phyloP scores from a whole-genome alignment of 1,284 basidiomycete species.

The Naganishia sp. region DNA sequence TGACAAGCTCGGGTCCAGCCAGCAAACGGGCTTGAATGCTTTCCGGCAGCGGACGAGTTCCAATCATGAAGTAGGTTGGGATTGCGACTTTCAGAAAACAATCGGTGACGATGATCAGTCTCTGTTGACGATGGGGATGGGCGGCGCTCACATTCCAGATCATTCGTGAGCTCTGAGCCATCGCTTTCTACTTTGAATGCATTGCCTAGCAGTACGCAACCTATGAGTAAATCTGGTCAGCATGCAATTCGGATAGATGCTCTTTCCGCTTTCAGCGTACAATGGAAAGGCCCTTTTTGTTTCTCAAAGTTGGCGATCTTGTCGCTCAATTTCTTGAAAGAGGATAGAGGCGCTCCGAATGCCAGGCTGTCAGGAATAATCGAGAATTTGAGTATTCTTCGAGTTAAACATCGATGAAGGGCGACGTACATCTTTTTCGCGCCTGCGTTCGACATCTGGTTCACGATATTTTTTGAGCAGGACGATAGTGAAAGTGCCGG shows the following conservation, averaged over 20 bases:
- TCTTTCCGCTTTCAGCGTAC: conserved; percentile 8
- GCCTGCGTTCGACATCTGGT: not conserved
- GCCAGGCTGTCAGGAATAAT: conserved; percentile 63
- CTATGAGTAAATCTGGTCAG: conserved; percentile 2
- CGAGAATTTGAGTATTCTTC: not conserved
- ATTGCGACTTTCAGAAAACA: conserved; percentile 68
- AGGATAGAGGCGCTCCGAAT: conserved; percentile 80
- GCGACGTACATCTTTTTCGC: conserved; percentile 18
- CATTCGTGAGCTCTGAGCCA: conserved; percentile 55
- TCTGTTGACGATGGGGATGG: conserved; percentile 19
- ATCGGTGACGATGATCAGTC: conserved; percentile 65
- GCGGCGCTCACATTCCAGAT: conserved; percentile 54
- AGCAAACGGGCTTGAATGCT: conserved; percentile 71
- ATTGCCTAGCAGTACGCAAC: conserved; percentile 83
- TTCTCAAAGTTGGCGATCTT: conserved; percentile 84
- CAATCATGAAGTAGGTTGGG: conserved; percentile 90
- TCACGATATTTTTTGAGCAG: not conserved
- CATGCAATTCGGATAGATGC: too few relatives aligned
- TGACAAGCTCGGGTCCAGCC: conserved; percentile 72
- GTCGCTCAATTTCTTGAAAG: conserved; percentile 69
- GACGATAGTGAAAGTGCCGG: too few relatives aligned
- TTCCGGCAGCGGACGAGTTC: conserved; percentile 69
- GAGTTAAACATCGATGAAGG: too few relatives aligned
- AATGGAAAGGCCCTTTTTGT: conserved; percentile 93
- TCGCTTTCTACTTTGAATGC: conserved; percentile 72